phyloP scores from a whole-genome alignment of 2,329 filamentous ascomycete genomes.

The Fulvia fulva region DNA sequence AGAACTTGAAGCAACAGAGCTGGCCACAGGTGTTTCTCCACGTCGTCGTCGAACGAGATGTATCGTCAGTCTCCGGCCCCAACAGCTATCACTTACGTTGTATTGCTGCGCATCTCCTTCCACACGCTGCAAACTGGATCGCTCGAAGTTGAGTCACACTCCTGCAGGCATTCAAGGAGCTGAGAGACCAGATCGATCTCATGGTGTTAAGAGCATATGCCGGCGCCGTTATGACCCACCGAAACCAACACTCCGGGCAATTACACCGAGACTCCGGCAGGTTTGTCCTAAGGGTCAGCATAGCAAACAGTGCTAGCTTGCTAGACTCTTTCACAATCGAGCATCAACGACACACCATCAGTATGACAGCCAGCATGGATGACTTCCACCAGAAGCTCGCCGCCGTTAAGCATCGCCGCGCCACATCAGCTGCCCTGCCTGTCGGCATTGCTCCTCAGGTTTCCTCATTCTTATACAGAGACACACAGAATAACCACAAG shows the following conservation, averaged over 20 bases:
- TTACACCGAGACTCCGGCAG: not conserved
- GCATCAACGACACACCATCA: not conserved
- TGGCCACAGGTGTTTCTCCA: no score
- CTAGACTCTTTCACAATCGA: not conserved
- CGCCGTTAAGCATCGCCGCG: conserved; percentile 10
- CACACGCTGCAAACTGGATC: no score
- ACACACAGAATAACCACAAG: not conserved
- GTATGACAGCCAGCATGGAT: not conserved
- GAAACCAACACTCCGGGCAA: not conserved
- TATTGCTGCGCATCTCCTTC: no score
- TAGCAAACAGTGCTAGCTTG: not conserved
- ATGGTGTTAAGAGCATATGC: not conserved
- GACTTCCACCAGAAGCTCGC: conserved; percentile 4
- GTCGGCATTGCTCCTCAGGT: conserved; percentile 16
- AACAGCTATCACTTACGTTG: no score
- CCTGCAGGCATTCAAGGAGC: no score
- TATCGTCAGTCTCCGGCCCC: no score
- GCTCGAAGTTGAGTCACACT: no score
- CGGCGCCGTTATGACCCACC: not conserved
- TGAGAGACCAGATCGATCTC: not conserved
- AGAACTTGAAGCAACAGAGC: no score
- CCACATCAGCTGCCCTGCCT: conserved; percentile 5
- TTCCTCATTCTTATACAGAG: conserved; percentile 10
- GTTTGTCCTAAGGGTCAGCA: not conserved
- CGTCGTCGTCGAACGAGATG: no score